These are phyloP conservation scores for Candida insectorum DNA, from an alignment of 805 yeast genomes.

Conservation along the genomic window DNA sequence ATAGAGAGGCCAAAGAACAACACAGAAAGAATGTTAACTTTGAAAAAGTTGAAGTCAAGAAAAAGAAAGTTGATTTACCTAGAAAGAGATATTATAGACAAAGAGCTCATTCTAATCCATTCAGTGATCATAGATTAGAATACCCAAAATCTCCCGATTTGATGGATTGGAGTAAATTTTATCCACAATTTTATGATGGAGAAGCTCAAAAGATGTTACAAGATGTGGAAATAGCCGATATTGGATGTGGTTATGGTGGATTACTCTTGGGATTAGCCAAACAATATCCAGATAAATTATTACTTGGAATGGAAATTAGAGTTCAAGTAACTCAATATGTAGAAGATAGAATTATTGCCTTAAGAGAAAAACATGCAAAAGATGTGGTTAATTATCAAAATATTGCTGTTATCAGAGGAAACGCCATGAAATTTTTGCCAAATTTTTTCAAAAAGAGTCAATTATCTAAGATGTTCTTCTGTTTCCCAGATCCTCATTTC, in stretches of 20 bases:
- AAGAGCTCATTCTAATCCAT: slow-evolving; percentile 96
- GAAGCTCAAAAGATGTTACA: slow-evolving; percentile 40
- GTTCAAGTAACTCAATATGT: slow-evolving; percentile 97
- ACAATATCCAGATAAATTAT: slow-evolving; percentile 65
- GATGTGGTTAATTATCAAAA: slow-evolving; percentile 58
- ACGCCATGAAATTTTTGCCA: slow-evolving; percentile 96
- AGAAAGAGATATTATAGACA: slow-evolving; percentile 88
- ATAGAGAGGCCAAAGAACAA: slow-evolving; percentile 41
- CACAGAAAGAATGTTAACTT: slow-evolving; percentile 38
- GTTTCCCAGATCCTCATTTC: slow-evolving; percentile 99
- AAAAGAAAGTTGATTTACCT: slow-evolving; percentile 56
- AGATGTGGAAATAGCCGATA: slow-evolving; percentile 84
- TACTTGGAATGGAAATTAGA: slow-evolving; percentile 95
- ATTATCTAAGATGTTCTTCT: slow-evolving; percentile 87
- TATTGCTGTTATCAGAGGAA: slow-evolving; percentile 86
- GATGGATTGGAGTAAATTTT: slow-evolving; percentile 85
- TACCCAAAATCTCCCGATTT: slow-evolving; percentile 77
- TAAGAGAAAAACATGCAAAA: slow-evolving; percentile 54
- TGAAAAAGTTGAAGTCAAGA: slow-evolving; percentile 20
- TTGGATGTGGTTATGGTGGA: slow-evolving; percentile 98
- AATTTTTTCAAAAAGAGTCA: slow-evolving; percentile 86
- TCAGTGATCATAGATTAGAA: slow-evolving; percentile 88
- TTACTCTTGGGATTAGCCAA: slow-evolving; percentile 76
- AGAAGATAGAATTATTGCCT: slow-evolving; percentile 89
- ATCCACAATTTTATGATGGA: slow-evolving; percentile 56